Evolutionary conservation across 495 filamentous ascomycete species (phyloP).

Genomic region (Aspergillus leporis): DNA sequence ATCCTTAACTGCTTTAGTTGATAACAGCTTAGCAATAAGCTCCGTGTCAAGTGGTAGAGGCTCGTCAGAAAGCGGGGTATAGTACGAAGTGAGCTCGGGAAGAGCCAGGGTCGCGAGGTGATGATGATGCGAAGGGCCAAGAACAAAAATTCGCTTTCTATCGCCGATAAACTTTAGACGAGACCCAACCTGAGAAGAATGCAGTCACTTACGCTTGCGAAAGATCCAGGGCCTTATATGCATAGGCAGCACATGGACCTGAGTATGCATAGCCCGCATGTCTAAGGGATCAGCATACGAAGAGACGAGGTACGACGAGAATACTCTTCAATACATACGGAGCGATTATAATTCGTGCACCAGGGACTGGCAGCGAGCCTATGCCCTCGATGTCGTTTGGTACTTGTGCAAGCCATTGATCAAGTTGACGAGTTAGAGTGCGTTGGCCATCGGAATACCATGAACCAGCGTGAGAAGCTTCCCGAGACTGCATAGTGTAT

Average conservation of each 20-base stretch:
- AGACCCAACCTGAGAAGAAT: background rate
- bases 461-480: conserved; percentile 71
- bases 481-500: conserved; percentile 57
- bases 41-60: conserved; percentile 68
- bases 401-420: conserved; percentile 75
- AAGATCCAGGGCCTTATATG: conserved; percentile 88
- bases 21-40: conserved; percentile 61
- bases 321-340: conserved; percentile 66
- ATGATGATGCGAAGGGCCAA: conserved; percentile 91
- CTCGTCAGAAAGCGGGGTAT: conserved; percentile 82
- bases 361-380: conserved; percentile 64
- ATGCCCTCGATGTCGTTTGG: conserved; percentile 59
- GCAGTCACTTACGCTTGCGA: conserved; percentile 63
- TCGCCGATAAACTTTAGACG: background rate
- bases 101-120: conserved; percentile 78
- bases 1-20: conserved; percentile 40
- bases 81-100: conserved; percentile 72
- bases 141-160: conserved; percentile 87
- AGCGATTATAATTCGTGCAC: conserved; percentile 89
- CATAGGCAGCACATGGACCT: conserved; percentile 89
- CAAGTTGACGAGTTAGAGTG: conserved; percentile 68
- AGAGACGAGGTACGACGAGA: background rate
- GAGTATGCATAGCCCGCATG: conserved; percentile 98
- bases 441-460: conserved; percentile 75
- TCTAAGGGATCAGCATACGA: conserved; percentile 47